Percentiles rank a stretch among this genome's conserved stretches.
Conservation (phyloP, 371 early-diverging fungal species). For the Catenaria anguillulae region DNA sequence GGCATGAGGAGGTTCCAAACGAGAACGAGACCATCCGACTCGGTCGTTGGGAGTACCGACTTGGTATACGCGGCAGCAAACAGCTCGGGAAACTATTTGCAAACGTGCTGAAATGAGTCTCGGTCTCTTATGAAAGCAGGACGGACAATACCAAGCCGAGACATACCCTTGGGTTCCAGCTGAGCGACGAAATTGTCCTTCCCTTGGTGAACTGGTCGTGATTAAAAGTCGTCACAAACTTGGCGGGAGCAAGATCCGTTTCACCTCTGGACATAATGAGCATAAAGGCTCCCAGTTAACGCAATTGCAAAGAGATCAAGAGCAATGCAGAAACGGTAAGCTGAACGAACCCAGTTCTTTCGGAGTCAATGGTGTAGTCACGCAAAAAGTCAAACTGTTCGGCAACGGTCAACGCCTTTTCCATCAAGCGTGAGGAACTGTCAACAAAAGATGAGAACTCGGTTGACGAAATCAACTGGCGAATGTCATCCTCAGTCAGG, state of each 20-base stretch:
- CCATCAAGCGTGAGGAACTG: slow-evolving; percentile 65
- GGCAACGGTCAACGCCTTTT: slow-evolving; percentile 56
- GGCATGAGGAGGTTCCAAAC: slow-evolving; percentile 83
- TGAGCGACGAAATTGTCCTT: slow-evolving; percentile 74
- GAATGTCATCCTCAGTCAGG: slow-evolving; percentile 59
- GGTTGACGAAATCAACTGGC: slow-evolving; percentile 48
- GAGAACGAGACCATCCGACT: slow-evolving; percentile 81
- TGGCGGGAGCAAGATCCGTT: slow-evolving; percentile 21
- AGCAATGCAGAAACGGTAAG: not conserved
- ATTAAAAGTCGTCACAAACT: slow-evolving; percentile 56
- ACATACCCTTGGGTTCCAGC: slow-evolving; percentile 78
- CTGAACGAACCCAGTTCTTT: slow-evolving; percentile 34
- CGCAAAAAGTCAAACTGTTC: slow-evolving; percentile 54
- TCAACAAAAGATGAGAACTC: slow-evolving; percentile 77
- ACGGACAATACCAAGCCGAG: not conserved
- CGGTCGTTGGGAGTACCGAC: slow-evolving; percentile 64
- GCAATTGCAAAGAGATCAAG: too few relatives aligned
- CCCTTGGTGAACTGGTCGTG: slow-evolving; percentile 64
- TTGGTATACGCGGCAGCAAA: slow-evolving; percentile 79
- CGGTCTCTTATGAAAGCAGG: too few relatives aligned
- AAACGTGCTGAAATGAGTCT: too few relatives aligned
- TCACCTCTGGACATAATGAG: not conserved
- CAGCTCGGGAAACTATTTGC: slow-evolving; percentile 65
- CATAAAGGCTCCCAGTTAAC: too few relatives aligned
- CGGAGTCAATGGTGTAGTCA: slow-evolving; percentile 73